phyloP scores from a whole-genome alignment of 2,329 filamentous ascomycete genomes.

The Stromatinia cepivora region DNA sequence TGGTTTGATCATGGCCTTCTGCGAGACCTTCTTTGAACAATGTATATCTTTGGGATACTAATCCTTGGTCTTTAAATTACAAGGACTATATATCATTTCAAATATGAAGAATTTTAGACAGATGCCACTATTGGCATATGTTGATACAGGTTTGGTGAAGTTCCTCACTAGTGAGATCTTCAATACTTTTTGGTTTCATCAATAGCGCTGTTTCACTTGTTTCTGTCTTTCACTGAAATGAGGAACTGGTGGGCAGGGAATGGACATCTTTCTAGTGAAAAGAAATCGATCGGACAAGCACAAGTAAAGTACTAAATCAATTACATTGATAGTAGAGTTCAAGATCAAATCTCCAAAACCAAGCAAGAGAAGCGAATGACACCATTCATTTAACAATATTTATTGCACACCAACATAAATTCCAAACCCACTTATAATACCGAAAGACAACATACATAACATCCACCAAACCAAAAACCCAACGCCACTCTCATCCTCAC shows the following conservation, averaged over 20 bases:
- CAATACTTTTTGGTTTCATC: too few relatives aligned
- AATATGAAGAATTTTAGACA: not conserved
- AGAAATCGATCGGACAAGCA: not conserved
- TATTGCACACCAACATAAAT: conserved; percentile 2
- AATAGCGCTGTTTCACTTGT: not conserved
- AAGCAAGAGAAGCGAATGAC: not conserved
- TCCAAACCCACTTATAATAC: not conserved
- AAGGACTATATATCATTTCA: not conserved
- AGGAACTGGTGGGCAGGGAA: not conserved
- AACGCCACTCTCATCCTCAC: conserved; percentile 6
- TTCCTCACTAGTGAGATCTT: not conserved
- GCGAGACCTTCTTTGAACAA: not conserved
- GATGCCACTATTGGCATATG: not conserved
- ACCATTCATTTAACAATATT: not conserved
- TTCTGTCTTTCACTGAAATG: not conserved
- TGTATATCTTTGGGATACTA: not conserved
- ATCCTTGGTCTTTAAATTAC: not conserved
- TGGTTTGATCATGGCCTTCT: not conserved
- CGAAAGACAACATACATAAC: conserved; percentile 9
- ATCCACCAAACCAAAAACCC: conserved; percentile 7
- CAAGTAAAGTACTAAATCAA: not conserved
- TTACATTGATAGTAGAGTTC: not conserved
- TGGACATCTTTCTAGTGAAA: not conserved
- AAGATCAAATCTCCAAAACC: not conserved
- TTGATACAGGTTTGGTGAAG: not conserved